Conservation (phyloP, 129 eudicot species). For the Chrysanthemum makinoi region DNA sequence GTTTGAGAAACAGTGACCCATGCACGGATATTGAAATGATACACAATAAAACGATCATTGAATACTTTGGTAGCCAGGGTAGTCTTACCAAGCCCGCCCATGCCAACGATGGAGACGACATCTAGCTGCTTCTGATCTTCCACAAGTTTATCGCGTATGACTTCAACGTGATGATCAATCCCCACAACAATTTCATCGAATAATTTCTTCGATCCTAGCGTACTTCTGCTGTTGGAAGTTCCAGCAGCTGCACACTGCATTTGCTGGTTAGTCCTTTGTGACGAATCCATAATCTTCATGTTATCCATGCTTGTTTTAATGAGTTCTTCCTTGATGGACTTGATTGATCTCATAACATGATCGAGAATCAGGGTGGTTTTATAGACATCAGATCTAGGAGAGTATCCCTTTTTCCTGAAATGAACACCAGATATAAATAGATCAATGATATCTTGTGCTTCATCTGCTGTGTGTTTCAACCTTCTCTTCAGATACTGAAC, state of each 20-base stretch:
- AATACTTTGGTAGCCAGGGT: constrained; percentile 3
- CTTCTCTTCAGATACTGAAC: constrained; percentile 1
- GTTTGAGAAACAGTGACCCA: constrained; percentile 38
- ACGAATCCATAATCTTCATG: background rate
- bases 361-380: background rate
- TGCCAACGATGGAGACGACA: background rate
- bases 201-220: no score
- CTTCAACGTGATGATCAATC: background rate
- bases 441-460: constrained; percentile 10
- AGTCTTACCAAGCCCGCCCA: constrained; percentile 4
- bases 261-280: background rate
- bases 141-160: background rate
- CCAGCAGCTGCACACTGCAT: background rate
- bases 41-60: background rate
- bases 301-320: background rate
- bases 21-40: constrained; percentile 27
- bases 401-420: background rate
- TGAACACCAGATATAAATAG: constrained; percentile 4
- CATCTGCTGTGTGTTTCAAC: constrained; percentile 10
- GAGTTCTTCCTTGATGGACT: background rate
- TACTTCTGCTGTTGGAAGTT: no score
- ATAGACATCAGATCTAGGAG: background rate
- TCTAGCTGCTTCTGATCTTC: background rate
- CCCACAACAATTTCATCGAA: background rate
- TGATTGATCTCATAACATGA: constrained; percentile 3